Evolutionary conservation across 805 yeast species (phyloP), one percentile per base, ranked within the genome.

Genomic region (Schwanniomyces vanrijiae): DNA sequence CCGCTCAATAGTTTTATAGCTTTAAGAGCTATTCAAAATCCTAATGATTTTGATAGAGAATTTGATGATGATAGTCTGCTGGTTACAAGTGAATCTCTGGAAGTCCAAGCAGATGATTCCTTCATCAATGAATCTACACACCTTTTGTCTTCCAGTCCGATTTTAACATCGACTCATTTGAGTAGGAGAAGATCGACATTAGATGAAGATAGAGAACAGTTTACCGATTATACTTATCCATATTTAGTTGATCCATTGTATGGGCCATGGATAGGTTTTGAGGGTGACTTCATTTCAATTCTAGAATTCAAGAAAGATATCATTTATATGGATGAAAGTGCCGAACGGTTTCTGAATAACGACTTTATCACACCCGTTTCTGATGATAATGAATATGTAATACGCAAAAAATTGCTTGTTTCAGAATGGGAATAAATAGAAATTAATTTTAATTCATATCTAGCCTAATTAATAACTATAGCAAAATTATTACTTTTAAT

Each of bases 221-320:
- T 60, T 43, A 73, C 75, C 18, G 77, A 71, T 49, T 80, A 80
- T 56, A 70, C 76, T 1, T 76, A 78, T 54, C 85, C 85, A 0
- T 62, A 62, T 44, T 56, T 80, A 34, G 57, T 60, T 1, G 78
- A 78, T 47, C 71, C 75, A 5, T 58, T 79, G 47, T 71, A 79
- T 52, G 84, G 84, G 0, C 82, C 84, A 7, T 75, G 83, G 78
- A 65, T 79, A 20, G 84, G 83, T 9, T 80, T 80, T 53, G 76
- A 73, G 28, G 83, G 83, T 0, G 80, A 80, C 52, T 65, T 62
- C 44, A 68, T 79, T 10, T 73, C 76, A 40, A 65, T 68, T 58
- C 63, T 77, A 16, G 67, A 70, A 25, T 72, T 55, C 45, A 53
- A 59, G 18, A 41, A 43, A 14, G 50, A 48, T 6, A 16, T 41